Evolutionary conservation across 2,329 filamentous ascomycete genomes (phyloP), one percentile per base, ranked within the genome.

Genomic region (Nannizziopsis barbatae): DNA sequence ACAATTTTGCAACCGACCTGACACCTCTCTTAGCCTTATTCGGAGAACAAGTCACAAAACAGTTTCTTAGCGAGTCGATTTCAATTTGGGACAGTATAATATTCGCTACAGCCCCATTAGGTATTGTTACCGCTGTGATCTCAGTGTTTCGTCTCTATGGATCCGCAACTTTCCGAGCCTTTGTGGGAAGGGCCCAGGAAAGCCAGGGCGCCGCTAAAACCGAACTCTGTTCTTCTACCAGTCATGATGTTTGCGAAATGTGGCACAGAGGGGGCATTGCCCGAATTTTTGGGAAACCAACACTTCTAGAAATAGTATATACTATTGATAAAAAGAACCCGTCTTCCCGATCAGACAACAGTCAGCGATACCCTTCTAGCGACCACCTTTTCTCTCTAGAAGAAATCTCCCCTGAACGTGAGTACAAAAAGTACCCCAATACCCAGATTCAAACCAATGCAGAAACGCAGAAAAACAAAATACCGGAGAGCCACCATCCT

Each of bases 141-240:
- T 63, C 65, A 0, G 65, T 69, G 0, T 73, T 74, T 8, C 57
- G 71, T 1, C 67, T 74, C 0, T 65, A 65, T 12, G 71, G 71
- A 0, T 66, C 63, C 1, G 54, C 61, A 1, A 70, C 63, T 47
- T 57, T 73, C 0, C 67, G 67, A 14, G 68, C 71, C 0, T 61
- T 74, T 5, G 62, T 74, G 9, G 72, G 71, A 1, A 58, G 71
- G 40, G 70, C 68, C 0, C 62, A 68, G 32, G 72, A 74, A 52
- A 69, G 64, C 3, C 59, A 60, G 0, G 38, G 22, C 30, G 37
- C 33, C 14, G 64, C 68, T 0, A 58, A 61, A 0, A 66, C 63
- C 0, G 71, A 74, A 18, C 53, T 74, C 0, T 61, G 73, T 49
- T 70, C 71, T 0, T 74, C 45, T 9, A 49, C 45, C 2, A 43